Percentiles rank a stretch among this genome's conserved stretches.
These are phyloP conservation scores for Collybia sp. DNA, from an alignment of 768 basidiomycete species.

Conservation along the genomic window DNA sequence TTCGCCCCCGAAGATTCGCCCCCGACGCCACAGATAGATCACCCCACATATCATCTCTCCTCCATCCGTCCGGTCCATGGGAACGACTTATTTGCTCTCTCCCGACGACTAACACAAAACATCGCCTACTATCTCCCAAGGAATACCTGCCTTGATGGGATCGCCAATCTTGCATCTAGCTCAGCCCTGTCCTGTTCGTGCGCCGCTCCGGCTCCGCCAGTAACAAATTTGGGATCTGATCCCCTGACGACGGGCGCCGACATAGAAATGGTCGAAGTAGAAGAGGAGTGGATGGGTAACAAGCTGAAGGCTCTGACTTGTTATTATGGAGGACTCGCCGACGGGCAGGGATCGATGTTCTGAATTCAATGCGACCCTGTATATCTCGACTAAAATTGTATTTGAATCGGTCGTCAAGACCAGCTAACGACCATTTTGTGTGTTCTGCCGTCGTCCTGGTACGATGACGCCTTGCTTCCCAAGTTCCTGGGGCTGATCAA, in stretches of 20 bases:
- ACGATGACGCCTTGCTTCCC: too few relatives aligned
- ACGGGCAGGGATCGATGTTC: slow-evolving; percentile 63
- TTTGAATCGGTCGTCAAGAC: too few relatives aligned
- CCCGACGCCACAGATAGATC: slow-evolving; percentile 15
- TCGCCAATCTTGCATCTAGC: slow-evolving; percentile 26
- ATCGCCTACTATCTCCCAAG: slow-evolving; percentile 89
- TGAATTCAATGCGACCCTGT: slow-evolving; percentile 16
- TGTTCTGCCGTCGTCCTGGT: too few relatives aligned
- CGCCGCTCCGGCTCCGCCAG: not conserved
- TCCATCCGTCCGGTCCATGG: slow-evolving; percentile 81
- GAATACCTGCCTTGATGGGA: slow-evolving; percentile 71
- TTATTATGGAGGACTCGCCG: slow-evolving; percentile 83
- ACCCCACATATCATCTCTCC: slow-evolving; percentile 63
- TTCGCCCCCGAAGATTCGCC: slow-evolving; percentile 5
- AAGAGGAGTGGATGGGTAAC: slow-evolving; percentile 94
- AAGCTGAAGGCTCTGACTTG: slow-evolving; percentile 94
- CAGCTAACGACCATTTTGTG: too few relatives aligned
- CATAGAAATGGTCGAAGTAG: slow-evolving; percentile 74
- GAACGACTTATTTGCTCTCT: slow-evolving; percentile 71
- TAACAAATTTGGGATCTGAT: not conserved
- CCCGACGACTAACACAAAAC: slow-evolving; percentile 69
- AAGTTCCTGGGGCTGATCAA: too few relatives aligned
- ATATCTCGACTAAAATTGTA: too few relatives aligned
- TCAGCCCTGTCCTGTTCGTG: not conserved
- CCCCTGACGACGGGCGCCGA: not conserved